Percentiles rank a stretch among this genome's conserved stretches.
These are phyloP conservation scores for Colletotrichum sp. DNA, from an alignment of 2,329 filamentous ascomycete species.

Conservation along the genomic window DNA sequence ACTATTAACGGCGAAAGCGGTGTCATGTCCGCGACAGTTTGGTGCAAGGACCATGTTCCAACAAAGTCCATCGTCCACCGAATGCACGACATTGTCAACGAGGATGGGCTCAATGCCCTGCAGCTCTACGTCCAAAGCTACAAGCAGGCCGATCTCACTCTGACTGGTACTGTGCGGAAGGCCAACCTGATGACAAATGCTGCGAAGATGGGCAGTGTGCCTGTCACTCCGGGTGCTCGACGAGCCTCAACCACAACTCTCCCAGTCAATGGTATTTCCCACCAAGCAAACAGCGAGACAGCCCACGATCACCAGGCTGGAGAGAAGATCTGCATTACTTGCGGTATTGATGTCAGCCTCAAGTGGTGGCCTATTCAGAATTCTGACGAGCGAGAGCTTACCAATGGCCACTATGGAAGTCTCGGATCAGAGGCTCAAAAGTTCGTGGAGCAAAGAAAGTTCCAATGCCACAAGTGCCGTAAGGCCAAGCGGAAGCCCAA, in stretches of 20 bases:
- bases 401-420: slow-evolving; percentile 55
- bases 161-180: slow-evolving; percentile 93
- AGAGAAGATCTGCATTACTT: slow-evolving; percentile 67
- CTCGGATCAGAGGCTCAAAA: slow-evolving; percentile 62
- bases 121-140: slow-evolving; percentile 88
- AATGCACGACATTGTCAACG: slow-evolving; percentile 77
- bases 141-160: slow-evolving; percentile 90
- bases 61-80: slow-evolving; percentile 76
- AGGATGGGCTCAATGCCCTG: slow-evolving; percentile 77
- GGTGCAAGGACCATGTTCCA: slow-evolving; percentile 88
- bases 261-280: slow-evolving; percentile 26
- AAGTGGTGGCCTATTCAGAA: slow-evolving; percentile 72
- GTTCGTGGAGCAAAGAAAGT: slow-evolving; percentile 64
- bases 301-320: slow-evolving; percentile 36
- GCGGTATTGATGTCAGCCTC: slow-evolving; percentile 73
- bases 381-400: slow-evolving; percentile 55
- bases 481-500: slow-evolving; percentile 55
- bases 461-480: slow-evolving; percentile 79
- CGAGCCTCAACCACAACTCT: slow-evolving; percentile 60
- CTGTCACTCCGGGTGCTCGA: slow-evolving; percentile 47
- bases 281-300: not conserved
- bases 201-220: slow-evolving; percentile 54
- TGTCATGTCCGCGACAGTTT: slow-evolving; percentile 82
- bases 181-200: slow-evolving; percentile 77
- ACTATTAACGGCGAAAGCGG: slow-evolving; percentile 83